Percentiles rank a stretch among this genome's conserved stretches.
These are phyloP conservation scores for Corynespora cassiicola DNA, from an alignment of 2,329 filamentous ascomycete species.

Conservation along the genomic window DNA sequence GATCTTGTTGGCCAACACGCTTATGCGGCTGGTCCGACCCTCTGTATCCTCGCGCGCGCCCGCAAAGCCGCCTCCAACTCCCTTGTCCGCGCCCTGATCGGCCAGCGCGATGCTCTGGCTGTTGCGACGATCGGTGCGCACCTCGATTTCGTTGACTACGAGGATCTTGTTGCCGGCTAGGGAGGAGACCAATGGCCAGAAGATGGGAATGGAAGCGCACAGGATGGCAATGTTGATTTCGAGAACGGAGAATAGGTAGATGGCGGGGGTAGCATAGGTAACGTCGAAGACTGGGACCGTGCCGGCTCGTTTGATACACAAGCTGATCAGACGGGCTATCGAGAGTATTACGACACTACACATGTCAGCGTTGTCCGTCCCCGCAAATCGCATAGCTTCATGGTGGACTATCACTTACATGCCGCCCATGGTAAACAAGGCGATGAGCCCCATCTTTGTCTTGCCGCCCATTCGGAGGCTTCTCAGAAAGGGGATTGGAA, in stretches of 20 bases:
- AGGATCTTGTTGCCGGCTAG: constrained; percentile 43
- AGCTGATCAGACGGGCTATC: constrained; percentile 34
- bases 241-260: constrained; percentile 43
- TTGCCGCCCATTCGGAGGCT: constrained; percentile 36
- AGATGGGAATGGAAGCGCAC: constrained; percentile 45
- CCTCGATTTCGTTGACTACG: constrained; percentile 46
- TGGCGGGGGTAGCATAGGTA: constrained; percentile 33
- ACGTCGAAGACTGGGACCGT: constrained; percentile 39
- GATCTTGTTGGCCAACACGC: constrained; percentile 16
- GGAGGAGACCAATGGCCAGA: constrained; percentile 44
- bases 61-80: constrained; percentile 12
- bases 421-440: constrained; percentile 38
- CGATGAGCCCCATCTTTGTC: constrained; percentile 34
- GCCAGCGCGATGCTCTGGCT: constrained; percentile 24
- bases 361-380: not conserved
- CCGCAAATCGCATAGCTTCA: not conserved
- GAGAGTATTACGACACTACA: constrained; percentile 35
- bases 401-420: constrained; percentile 33
- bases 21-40: constrained; percentile 15
- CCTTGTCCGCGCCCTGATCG: constrained; percentile 16
- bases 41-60: constrained; percentile 7
- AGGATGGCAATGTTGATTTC: constrained; percentile 48
- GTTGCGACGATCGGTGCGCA: constrained; percentile 32
- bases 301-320: constrained; percentile 36
- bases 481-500: constrained; percentile 41